Conservation (phyloP, 2,329 filamentous ascomycete genomes). For the Beauveria pseudobassiana region DNA sequence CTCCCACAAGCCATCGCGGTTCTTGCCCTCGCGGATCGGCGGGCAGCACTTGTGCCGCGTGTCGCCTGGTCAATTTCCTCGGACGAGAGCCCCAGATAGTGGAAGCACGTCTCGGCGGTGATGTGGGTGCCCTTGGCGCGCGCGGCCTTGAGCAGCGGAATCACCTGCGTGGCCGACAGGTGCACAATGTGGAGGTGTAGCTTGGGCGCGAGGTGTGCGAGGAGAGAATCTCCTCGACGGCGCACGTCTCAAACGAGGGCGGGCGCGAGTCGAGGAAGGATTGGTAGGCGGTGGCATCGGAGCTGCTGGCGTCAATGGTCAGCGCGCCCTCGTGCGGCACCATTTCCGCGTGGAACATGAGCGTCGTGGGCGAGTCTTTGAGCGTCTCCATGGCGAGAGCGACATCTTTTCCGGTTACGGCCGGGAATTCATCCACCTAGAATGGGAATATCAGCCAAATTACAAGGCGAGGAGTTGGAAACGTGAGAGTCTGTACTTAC, state of each 20-base stretch:
- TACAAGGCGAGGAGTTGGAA: not conserved
- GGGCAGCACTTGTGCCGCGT: constrained; percentile 94
- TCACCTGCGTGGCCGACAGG: constrained; percentile 80
- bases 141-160: constrained; percentile 70
- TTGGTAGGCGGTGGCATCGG: constrained; percentile 68
- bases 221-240: constrained; percentile 79
- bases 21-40: constrained; percentile 72
- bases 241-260: constrained; percentile 82
- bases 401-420: constrained; percentile 75
- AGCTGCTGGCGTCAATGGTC: constrained; percentile 67
- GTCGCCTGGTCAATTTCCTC: constrained; percentile 76
- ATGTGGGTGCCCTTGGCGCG: constrained; percentile 70
- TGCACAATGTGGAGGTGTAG: constrained; percentile 92
- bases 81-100: constrained; percentile 79
- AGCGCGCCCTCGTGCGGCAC: constrained; percentile 78
- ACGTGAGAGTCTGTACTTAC: constrained; percentile 46
- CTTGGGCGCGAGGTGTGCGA: constrained; percentile 71
- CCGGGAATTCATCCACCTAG: constrained; percentile 91
- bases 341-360: constrained; percentile 99
- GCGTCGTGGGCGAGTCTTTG: constrained; percentile 72
- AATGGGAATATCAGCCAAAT: constrained; percentile 12
- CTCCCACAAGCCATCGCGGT: constrained; percentile 81
- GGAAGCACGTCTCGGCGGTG: constrained; percentile 92
- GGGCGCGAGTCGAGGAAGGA: constrained; percentile 91
- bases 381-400: constrained; percentile 72